A percentile compares a stretch with the other conserved stretches of the same genome.
phyloP scores from a whole-genome alignment of 148 eudicot genomes.

The Heliosperma pusillum region DNA sequence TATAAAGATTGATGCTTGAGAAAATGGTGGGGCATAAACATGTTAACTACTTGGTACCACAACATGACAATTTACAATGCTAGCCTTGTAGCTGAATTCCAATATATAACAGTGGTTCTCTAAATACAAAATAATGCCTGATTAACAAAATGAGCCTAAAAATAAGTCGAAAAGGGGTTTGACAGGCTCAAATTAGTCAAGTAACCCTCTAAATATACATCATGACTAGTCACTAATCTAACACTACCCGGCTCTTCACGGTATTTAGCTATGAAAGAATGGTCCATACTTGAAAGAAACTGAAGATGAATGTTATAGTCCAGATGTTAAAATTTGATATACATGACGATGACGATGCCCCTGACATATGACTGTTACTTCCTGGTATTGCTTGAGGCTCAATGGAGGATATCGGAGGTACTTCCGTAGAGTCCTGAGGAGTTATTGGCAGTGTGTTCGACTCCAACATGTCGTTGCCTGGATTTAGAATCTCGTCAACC shows the following conservation, averaged over 20 bases:
- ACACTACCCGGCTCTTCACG: slow-evolving; percentile 12
- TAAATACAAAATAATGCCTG: slow-evolving; percentile 1
- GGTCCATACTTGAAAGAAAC: slow-evolving; percentile 17
- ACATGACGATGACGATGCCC: slow-evolving; percentile 23
- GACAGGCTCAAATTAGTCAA: too few relatives aligned
- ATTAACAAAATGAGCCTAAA: slow-evolving; percentile 19
- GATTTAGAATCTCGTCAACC: slow-evolving; percentile 13
- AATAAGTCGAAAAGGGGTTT: too few relatives aligned
- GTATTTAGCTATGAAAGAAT: slow-evolving; percentile 13
- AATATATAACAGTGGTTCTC: slow-evolving; percentile 8
- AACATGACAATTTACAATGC: slow-evolving; percentile 23
- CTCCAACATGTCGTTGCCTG: slow-evolving; percentile 42
- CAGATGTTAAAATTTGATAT: slow-evolving; percentile 17
- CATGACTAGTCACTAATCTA: slow-evolving; percentile 23
- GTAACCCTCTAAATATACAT: slow-evolving; percentile 15
- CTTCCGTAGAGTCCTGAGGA: slow-evolving; percentile 29
- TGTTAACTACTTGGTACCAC: too few relatives aligned
- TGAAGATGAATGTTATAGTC: slow-evolving; percentile 14
- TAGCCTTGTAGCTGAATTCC: slow-evolving; percentile 9
- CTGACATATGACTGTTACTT: slow-evolving; percentile 19
- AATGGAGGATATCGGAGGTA: slow-evolving; percentile 46
- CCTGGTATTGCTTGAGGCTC: slow-evolving; percentile 54
- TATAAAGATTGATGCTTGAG: background rate
- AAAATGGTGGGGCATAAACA: too few relatives aligned
- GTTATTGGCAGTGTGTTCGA: slow-evolving; percentile 43